Percentiles rank a stretch among this genome's conserved stretches.
phyloP scores from a whole-genome alignment of 2,329 filamentous ascomycete genomes.

The Xylaria sp. region DNA sequence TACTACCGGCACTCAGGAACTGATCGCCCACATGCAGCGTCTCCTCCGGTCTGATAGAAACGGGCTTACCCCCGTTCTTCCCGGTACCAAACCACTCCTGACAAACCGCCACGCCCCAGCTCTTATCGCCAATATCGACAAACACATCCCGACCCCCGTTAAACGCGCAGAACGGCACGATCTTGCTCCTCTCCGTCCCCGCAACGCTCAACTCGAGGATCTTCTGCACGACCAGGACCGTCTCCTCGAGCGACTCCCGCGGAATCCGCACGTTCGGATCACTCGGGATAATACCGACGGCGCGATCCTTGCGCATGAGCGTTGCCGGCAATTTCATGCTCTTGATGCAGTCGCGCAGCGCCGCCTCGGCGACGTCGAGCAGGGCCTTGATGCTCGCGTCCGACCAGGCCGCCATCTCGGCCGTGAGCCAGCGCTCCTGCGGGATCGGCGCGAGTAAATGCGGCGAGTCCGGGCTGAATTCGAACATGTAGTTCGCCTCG shows the following conservation, averaged over 20 bases:
- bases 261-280: conserved; percentile 62
- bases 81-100: conserved; percentile 76
- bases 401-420: conserved; percentile 72
- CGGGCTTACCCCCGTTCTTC: conserved; percentile 27
- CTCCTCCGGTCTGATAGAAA: conserved; percentile 61
- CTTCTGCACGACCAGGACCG: conserved; percentile 88
- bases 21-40: conserved; percentile 96
- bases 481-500: conserved; percentile 93
- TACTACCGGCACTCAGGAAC: conserved; percentile 89
- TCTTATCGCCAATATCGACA: conserved; percentile 97
- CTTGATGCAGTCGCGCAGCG: conserved; percentile 73
- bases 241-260: conserved; percentile 90
- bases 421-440: conserved; percentile 64
- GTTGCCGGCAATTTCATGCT: conserved; percentile 74
- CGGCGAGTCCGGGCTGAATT: conserved; percentile 60
- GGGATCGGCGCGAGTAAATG: conserved; percentile 65
- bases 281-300: conserved; percentile 70
- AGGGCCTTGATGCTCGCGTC: conserved; percentile 71
- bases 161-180: conserved; percentile 90
- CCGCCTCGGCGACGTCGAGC: conserved; percentile 83
- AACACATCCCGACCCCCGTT: conserved; percentile 98
- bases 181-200: conserved; percentile 33
- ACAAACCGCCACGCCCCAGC: conserved; percentile 87
- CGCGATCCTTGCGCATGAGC: conserved; percentile 82
- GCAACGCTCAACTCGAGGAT: conserved; percentile 76